A percentile compares a stretch with the other conserved stretches of the same genome.
phyloP scores from a whole-genome alignment of 306 rosid genomes.

The Abrus precatorius region DNA sequence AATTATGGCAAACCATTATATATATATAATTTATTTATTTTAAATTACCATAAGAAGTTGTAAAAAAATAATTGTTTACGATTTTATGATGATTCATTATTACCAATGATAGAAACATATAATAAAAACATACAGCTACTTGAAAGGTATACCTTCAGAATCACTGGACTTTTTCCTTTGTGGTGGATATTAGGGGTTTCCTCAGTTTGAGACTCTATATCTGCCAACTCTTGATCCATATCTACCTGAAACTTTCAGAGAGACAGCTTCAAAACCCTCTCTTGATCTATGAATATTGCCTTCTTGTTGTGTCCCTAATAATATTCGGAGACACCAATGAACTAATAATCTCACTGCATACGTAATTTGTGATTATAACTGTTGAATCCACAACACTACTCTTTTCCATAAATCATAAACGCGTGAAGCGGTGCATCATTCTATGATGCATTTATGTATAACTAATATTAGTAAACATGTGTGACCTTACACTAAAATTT shows the following conservation, averaged over 20 bases:
- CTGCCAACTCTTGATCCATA: constrained; percentile 55
- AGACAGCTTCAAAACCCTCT: constrained; percentile 19
- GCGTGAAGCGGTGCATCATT: constrained; percentile 46
- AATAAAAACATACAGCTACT: not conserved
- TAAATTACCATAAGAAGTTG: not conserved
- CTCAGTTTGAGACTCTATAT: constrained; percentile 59
- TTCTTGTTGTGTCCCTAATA: not conserved
- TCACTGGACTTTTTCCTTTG: constrained; percentile 54
- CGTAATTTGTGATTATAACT: constrained; percentile 13
- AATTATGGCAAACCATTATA: not conserved
- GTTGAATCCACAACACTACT: not conserved
- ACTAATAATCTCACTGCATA: not conserved
- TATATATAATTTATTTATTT: not conserved
- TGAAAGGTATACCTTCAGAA: constrained; percentile 59
- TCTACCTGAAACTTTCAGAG: constrained; percentile 31
- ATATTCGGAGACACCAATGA: not conserved
- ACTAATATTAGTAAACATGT: constrained; percentile 28
- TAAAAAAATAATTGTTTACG: not conserved
- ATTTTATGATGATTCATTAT: not conserved
- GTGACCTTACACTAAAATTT: not conserved
- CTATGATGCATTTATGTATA: not conserved
- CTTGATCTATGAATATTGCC: constrained; percentile 10
- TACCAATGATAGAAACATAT: not conserved
- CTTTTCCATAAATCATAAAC: constrained; percentile 19
- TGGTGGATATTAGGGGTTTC: constrained; percentile 42